phyloP scores from a whole-genome alignment of 108 stramenopile genomes.

The Pseudonitzschia delicatissima region DNA sequence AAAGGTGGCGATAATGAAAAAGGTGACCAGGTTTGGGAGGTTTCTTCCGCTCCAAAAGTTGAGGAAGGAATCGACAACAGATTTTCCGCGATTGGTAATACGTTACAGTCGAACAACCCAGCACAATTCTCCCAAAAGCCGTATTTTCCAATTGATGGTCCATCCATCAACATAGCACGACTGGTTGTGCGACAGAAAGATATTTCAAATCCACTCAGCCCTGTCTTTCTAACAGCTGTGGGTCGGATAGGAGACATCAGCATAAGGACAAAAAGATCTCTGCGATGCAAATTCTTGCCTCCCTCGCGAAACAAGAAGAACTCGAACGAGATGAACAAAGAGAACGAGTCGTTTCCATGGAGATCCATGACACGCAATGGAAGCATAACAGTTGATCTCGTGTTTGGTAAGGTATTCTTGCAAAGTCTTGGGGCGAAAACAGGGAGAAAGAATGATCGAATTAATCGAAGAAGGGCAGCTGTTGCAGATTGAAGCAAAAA shows the following conservation, averaged over 20 bases:
- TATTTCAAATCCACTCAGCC: constrained; percentile 24
- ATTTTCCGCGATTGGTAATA: not conserved
- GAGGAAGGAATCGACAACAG: not conserved
- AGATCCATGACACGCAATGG: constrained; percentile 6
- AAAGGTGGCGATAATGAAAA: not conserved
- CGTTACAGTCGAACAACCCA: not conserved
- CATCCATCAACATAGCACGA: constrained; percentile 13
- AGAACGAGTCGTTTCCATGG: constrained; percentile 21
- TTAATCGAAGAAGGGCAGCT: constrained; percentile 21
- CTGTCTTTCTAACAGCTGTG: constrained; percentile 6
- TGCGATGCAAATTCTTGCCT: constrained; percentile 27
- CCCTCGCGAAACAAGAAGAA: not conserved
- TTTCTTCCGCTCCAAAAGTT: not conserved
- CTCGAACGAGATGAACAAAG: not conserved
- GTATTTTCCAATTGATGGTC: constrained; percentile 12
- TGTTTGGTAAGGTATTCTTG: constrained; percentile 24
- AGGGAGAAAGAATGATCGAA: constrained; percentile 18
- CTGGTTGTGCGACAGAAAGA: constrained; percentile 14
- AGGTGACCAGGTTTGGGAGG: not conserved
- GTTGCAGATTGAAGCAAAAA: constrained; percentile 26
- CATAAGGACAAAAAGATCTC: constrained; percentile 18
- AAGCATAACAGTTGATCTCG: constrained; percentile 27
- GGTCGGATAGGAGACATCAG: constrained; percentile 27
- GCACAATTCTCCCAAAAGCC: constrained; percentile 5
- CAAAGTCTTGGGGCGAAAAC: constrained; percentile 12